Evolutionary conservation across 331 rosid species (phyloP), one percentile per base, ranked within the genome.

Genomic region (Quercus phellos): DNA sequence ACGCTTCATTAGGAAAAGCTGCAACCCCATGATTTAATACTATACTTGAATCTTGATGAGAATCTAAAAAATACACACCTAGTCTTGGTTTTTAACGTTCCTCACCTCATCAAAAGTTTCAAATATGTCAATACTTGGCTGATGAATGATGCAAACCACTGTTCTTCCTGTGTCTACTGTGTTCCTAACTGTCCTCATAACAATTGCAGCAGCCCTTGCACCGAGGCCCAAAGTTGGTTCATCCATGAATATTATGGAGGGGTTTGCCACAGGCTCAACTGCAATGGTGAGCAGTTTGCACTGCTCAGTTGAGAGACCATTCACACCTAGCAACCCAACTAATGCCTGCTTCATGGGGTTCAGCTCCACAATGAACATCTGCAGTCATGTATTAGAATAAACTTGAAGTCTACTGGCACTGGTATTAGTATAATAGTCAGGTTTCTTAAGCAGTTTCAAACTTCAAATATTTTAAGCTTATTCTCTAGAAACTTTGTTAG

Each of bases 141-240:
- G 88, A 75, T 87, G 90, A 59, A 84, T 87, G 32, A 84, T 81
- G 29, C 90, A 87, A 6, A 84, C 84, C 34, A 87, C 84, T 46
- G 88, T 87, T 74, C 90, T 79, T 63, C 86, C 88, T 17, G 90
- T 87, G 68, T 87, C 81, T 4, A 84, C 84, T 0, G 80, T 87
- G 80, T 84, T 87, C 46, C 86, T 76, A 30, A 84, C 86, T 12
- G 88, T 81, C 67, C 90, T 74, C 88, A 84, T 87, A 56, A 87
- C 90, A 76, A 87, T 84, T 18, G 90, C 90, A 32, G 86, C 83
- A 43, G 88, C 88, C 77, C 90, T 87, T 10, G 90, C 90, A 84
- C 84, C 90, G 32, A 87, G 32, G 1, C 90, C 88, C 2, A 88
- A 84, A 2, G 85, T 87, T 16, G 90, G 88, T 35, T 87, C 86